phyloP scores from a whole-genome alignment of 108 stramenopile species.

The Pseudonitzschia pungens region DNA sequence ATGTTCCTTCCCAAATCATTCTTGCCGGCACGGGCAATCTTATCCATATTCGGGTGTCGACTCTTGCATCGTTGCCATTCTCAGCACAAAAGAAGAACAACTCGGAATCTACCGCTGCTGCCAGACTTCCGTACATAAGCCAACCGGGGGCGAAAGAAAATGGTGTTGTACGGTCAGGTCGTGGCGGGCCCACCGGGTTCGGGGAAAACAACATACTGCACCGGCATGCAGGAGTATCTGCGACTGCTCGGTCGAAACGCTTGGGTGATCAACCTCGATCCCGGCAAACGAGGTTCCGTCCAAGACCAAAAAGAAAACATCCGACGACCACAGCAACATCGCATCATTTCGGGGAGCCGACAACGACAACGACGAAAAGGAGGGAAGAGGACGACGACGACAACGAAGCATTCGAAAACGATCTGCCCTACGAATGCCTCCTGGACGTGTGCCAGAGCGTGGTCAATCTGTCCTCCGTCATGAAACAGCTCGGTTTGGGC shows the following conservation, averaged over 20 bases:
- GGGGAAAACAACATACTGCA: conserved; percentile 97
- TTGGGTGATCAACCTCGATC: conserved; percentile 95
- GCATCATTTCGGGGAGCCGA: background rate
- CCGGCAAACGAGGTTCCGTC: conserved; percentile 89
- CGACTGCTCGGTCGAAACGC: conserved; percentile 80
- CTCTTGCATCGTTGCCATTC: no score
- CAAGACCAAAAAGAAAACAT: conserved; percentile 6
- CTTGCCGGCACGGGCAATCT: no score
- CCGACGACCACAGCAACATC: conserved; percentile 15
- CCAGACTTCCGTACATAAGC: background rate
- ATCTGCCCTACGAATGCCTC: conserved; percentile 71
- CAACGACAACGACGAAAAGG: no score
- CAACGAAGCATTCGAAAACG: conserved; percentile 30
- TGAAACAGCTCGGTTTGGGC: conserved; percentile 88
- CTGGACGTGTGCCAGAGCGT: conserved; percentile 85
- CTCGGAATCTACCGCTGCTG: background rate
- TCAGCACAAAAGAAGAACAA: no score
- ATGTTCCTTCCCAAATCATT: no score
- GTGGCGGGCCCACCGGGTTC: conserved; percentile 96
- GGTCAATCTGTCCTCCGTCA: conserved; percentile 80
- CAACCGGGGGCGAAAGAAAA: background rate
- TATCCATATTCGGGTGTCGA: no score
- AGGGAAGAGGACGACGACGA: no score
- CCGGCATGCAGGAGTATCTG: conserved; percentile 95
- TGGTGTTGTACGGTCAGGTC: conserved; percentile 85